Conservation (phyloP, 441 rosid genomes). For the Bocquillonia castaneifolia region DNA sequence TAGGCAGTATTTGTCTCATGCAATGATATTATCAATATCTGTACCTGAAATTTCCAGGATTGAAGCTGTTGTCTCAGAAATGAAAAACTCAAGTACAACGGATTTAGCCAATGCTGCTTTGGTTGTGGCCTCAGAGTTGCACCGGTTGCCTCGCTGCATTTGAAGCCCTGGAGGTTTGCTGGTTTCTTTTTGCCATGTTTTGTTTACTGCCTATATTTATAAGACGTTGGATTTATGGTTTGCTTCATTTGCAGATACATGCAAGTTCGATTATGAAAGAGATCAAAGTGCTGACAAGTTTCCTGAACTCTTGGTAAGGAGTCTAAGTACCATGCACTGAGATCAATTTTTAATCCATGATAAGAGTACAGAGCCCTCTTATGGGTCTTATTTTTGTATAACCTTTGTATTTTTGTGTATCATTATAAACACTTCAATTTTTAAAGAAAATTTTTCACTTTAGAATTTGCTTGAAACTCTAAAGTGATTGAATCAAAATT, state of each 20-base stretch:
- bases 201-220: background rate
- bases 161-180: conserved; percentile 30
- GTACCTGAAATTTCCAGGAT: conserved; percentile 54
- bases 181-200: background rate
- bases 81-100: conserved; percentile 45
- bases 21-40: conserved; percentile 79
- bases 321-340: conserved; percentile 10
- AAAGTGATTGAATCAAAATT: background rate
- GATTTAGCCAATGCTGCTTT: conserved; percentile 54
- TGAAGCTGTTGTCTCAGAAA: conserved; percentile 52
- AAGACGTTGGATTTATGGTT: background rate
- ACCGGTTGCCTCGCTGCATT: conserved; percentile 59
- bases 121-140: conserved; percentile 58
- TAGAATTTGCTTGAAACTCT: conserved; percentile 3
- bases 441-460: conserved; percentile 15
- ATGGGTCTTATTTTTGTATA: conserved; percentile 24
- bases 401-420: conserved; percentile 26
- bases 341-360: conserved; percentile 19
- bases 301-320: conserved; percentile 7
- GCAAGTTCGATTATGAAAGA: background rate
- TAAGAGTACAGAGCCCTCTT: background rate
- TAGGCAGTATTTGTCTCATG: conserved; percentile 68
- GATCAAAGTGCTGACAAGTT: conserved; percentile 1
- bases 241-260: conserved; percentile 12
- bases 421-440: conserved; percentile 12